Conservation (phyloP, 148 eudicot species). For the Silene conica region DNA sequence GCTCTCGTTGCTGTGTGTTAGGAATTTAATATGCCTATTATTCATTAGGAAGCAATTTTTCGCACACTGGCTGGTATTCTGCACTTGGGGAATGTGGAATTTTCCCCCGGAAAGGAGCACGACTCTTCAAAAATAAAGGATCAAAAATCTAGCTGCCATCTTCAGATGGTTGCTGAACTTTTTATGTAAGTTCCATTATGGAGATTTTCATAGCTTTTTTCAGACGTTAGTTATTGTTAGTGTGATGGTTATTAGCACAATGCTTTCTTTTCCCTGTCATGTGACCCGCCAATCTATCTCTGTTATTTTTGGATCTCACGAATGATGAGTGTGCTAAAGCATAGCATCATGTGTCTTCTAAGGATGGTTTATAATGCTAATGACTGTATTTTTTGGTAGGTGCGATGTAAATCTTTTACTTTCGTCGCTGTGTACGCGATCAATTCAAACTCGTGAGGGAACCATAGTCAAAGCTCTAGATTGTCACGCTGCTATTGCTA, state of each 20-base stretch:
- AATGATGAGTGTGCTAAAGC: not conserved
- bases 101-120: constrained; percentile 93
- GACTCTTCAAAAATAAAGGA: constrained; percentile 86
- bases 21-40: not conserved
- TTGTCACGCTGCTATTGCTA: constrained; percentile 82
- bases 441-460: constrained; percentile 95
- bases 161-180: constrained; percentile 87
- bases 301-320: not conserved
- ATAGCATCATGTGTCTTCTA: not conserved
- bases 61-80: constrained; percentile 94
- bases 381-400: constrained; percentile 36
- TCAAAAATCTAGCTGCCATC: constrained; percentile 68
- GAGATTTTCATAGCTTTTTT: not conserved
- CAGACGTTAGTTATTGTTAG: not conserved
- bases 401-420: constrained; percentile 76
- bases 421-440: constrained; percentile 75
- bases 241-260: not conserved
- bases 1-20: not conserved
- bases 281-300: not conserved
- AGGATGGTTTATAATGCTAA: not conserved
- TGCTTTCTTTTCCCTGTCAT: not conserved
- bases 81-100: constrained; percentile 88
- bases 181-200: constrained; percentile 54
- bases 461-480: constrained; percentile 83
- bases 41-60: constrained; percentile 81